A percentile compares a stretch with the other conserved stretches of the same genome.
Conservation (phyloP, 768 basidiomycete species). For the Asterophora lycoperdoides region DNA sequence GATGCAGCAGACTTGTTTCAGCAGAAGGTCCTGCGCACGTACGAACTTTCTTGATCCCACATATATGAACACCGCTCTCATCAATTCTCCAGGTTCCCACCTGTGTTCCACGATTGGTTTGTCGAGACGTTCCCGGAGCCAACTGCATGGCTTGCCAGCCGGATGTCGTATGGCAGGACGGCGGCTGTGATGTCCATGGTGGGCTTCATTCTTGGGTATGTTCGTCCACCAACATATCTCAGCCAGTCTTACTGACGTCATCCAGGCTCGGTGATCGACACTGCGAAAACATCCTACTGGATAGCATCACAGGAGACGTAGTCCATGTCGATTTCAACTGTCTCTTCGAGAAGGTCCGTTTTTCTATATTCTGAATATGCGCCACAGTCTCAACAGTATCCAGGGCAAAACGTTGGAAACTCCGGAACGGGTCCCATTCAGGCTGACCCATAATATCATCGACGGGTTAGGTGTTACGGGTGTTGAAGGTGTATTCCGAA, state of each 20-base stretch:
- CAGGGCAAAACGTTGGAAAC: slow-evolving; percentile 80
- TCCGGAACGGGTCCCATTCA: slow-evolving; percentile 90
- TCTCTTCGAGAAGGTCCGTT: slow-evolving; percentile 85
- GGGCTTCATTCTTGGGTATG: slow-evolving; percentile 89
- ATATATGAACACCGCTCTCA: neutral
- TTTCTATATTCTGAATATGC: neutral
- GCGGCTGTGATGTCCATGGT: slow-evolving; percentile 99
- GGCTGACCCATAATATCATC: slow-evolving; percentile 88
- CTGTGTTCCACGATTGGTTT: slow-evolving; percentile 98
- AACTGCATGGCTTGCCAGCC: slow-evolving; percentile 86
- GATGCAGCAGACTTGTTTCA: slow-evolving; percentile 50
- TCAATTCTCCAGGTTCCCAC: slow-evolving; percentile 50
- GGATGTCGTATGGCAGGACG: slow-evolving; percentile 83
- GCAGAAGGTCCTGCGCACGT: slow-evolving; percentile 55
- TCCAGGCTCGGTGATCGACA: slow-evolving; percentile 94
- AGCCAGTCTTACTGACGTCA: neutral
- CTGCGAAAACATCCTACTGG: slow-evolving; percentile 93
- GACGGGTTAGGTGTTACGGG: slow-evolving; percentile 93
- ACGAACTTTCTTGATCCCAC: slow-evolving; percentile 15
- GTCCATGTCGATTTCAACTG: slow-evolving; percentile 99
- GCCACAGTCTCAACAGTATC: neutral
- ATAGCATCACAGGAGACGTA: slow-evolving; percentile 81
- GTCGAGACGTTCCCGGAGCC: slow-evolving; percentile 96
- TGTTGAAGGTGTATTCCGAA: slow-evolving; percentile 90
- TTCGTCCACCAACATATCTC: neutral